Evolutionary conservation across 163 green algal species (phyloP).

Genomic region (Picocystis sp.): DNA sequence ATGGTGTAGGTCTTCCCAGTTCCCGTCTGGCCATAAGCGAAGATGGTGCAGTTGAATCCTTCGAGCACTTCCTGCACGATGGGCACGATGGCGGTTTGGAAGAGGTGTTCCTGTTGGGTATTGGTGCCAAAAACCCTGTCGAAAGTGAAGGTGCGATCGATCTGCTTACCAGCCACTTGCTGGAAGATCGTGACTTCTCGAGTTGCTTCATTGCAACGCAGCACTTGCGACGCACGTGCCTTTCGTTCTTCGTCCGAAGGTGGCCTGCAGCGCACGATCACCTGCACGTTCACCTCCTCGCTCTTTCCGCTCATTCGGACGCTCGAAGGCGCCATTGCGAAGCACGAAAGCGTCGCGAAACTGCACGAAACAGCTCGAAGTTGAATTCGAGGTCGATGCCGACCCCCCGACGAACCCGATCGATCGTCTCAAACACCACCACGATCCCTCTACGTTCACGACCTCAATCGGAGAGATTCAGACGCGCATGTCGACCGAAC

Average conservation of each 20-base stretch:
- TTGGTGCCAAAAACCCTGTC: conserved; percentile 47
- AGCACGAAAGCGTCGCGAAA: too few species aligned
- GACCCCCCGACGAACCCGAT: too few species aligned
- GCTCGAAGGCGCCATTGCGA: too few species aligned
- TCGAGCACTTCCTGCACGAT: conserved; percentile 9
- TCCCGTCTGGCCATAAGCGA: conserved; percentile 15
- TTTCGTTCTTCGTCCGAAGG: conserved; percentile 55
- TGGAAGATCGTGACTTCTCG: conserved; percentile 63
- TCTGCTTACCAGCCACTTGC: conserved; percentile 49
- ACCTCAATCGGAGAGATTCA: too few species aligned
- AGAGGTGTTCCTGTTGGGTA: conserved; percentile 1
- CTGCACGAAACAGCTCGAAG: too few species aligned
- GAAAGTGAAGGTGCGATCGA: conserved; percentile 76
- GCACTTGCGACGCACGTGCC: conserved; percentile 39
- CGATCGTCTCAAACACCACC: too few species aligned
- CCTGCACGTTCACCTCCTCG: conserved; percentile 79
- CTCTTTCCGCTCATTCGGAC: neutral
- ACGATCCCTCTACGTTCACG: too few species aligned
- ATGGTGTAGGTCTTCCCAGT: conserved; percentile 23
- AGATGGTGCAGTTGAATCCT: conserved; percentile 20
- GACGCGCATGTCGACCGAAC: too few species aligned
- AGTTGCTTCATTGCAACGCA: conserved; percentile 59
- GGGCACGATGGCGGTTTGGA: conserved; percentile 1
- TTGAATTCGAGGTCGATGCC: too few species aligned
- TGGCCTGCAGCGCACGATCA: conserved; percentile 76